Percentiles rank a stretch among this genome's conserved stretches.
These are phyloP conservation scores for Monilinia fructicola DNA, from an alignment of 2,329 filamentous ascomycete genomes.

Conservation along the genomic window DNA sequence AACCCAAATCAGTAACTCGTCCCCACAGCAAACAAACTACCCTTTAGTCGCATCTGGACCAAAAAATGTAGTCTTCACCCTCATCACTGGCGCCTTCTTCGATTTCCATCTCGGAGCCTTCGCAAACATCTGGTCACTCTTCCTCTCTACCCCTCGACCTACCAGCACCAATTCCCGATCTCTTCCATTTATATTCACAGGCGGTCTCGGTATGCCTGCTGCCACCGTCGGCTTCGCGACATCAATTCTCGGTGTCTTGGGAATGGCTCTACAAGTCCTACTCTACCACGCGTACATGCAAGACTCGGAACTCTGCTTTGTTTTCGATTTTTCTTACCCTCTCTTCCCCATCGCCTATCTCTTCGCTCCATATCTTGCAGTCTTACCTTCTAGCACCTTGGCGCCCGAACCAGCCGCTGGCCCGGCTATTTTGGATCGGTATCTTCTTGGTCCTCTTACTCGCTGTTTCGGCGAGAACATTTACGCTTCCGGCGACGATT, in stretches of 20 bases:
- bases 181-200: constrained; percentile 50
- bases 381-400: constrained; percentile 43
- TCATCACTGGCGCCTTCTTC: constrained; percentile 51
- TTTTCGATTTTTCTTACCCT: constrained; percentile 63
- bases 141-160: constrained; percentile 57
- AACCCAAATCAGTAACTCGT: constrained; percentile 12
- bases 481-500: constrained; percentile 56
- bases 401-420: constrained; percentile 44
- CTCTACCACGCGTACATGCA: constrained; percentile 63
- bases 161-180: constrained; percentile 5
- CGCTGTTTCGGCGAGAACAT: constrained; percentile 59
- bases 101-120: constrained; percentile 47
- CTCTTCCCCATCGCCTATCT: constrained; percentile 68
- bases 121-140: constrained; percentile 58
- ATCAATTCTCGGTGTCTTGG: constrained; percentile 67
- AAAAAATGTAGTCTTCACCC: constrained; percentile 44
- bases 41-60: constrained; percentile 30
- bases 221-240: constrained; percentile 67
- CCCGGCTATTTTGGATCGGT: constrained; percentile 56
- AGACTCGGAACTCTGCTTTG: constrained; percentile 64
- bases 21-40: constrained; percentile 23
- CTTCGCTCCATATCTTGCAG: constrained; percentile 64
- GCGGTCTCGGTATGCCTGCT: constrained; percentile 67
- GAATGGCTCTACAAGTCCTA: constrained; percentile 66
- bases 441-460: constrained; percentile 54